Evolutionary conservation across 805 yeast species (phyloP).

Genomic region (Wickerhamomyces xylosicus): DNA sequence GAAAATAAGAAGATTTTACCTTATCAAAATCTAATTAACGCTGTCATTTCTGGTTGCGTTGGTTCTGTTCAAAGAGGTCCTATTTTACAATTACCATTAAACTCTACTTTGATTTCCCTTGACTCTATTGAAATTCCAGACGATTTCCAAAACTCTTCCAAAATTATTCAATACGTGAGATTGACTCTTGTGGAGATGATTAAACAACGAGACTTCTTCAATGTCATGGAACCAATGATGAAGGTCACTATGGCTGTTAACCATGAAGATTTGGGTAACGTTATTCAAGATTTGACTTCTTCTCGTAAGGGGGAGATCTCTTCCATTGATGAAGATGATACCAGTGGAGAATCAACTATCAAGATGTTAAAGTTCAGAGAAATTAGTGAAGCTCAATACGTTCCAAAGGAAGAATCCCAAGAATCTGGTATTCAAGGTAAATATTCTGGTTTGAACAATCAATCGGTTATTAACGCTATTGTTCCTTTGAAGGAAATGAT

Average conservation of each 20-base stretch:
- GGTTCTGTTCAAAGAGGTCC: constrained; percentile 66
- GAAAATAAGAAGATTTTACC: constrained; percentile 36
- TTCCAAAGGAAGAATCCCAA: constrained; percentile 72
- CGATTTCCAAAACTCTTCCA: constrained; percentile 29
- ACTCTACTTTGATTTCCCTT: constrained; percentile 47
- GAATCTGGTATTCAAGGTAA: constrained; percentile 11
- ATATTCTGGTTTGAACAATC: constrained; percentile 14
- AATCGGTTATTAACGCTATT: constrained; percentile 57
- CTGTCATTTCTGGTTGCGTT: constrained; percentile 45
- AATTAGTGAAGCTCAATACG: constrained; percentile 51
- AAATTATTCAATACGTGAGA: constrained; percentile 36
- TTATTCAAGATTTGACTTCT: constrained; percentile 75
- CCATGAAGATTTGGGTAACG: constrained; percentile 70
- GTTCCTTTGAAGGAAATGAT: constrained; percentile 88
- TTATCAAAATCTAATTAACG: constrained; percentile 35
- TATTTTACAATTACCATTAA: constrained; percentile 36
- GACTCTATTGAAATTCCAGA: constrained; percentile 39
- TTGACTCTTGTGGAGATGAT: constrained; percentile 32
- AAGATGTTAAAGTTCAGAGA: constrained; percentile 33
- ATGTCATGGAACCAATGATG: constrained; percentile 85
- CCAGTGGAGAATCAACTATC: constrained; percentile 20
- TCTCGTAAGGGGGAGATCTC: constrained; percentile 66
- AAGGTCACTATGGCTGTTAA: constrained; percentile 53
- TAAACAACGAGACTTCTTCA: constrained; percentile 23
- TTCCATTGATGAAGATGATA: constrained; percentile 57